Evolutionary conservation across 139 green algal species (phyloP).

Genomic region (Pedinophyceae sp.): DNA sequence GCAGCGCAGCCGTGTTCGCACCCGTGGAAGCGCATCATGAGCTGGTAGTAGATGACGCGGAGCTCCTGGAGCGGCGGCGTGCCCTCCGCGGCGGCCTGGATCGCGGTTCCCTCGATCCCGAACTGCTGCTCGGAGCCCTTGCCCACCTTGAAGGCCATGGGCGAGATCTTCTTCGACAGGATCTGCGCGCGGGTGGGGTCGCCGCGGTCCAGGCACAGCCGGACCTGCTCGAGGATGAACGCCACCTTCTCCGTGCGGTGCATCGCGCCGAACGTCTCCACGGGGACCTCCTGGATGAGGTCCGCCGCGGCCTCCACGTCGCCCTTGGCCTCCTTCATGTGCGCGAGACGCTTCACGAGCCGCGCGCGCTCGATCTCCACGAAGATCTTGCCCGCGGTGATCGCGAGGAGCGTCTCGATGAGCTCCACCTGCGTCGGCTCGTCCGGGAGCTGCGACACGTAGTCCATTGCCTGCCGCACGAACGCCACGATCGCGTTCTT

Average conservation of each 20-base stretch:
- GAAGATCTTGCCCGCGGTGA: conserved; percentile 98
- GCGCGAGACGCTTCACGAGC: conserved; percentile 67
- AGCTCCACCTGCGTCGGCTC: conserved; percentile 60
- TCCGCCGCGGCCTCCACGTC: conserved; percentile 80
- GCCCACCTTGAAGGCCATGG: conserved; percentile 66
- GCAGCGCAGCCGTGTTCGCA: no score
- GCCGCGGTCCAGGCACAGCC: conserved; percentile 81
- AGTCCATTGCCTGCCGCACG: conserved; percentile 78
- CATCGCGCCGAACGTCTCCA: conserved; percentile 98
- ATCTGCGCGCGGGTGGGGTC: conserved; percentile 85
- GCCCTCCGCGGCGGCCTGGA: conserved; percentile 68
- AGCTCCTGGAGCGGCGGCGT: conserved; percentile 72
- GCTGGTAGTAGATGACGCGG: conserved; percentile 86
- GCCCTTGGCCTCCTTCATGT: conserved; percentile 81
- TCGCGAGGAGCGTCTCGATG: conserved; percentile 81
- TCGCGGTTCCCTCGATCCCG: conserved; percentile 75
- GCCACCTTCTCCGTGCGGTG: conserved; percentile 95
- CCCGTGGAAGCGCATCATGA: conserved; percentile 75
- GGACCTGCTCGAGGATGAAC: conserved; percentile 95
- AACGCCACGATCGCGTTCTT: conserved; percentile 86
- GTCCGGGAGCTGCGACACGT: conserved; percentile 54
- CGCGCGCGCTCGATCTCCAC: conserved; percentile 96
- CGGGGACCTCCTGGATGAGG: conserved; percentile 90
- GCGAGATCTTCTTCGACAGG: conserved; percentile 80
- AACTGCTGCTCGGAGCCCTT: conserved; percentile 57